phyloP scores from a whole-genome alignment of 2,329 filamentous ascomycete genomes.

The Akanthomyces lecanii region DNA sequence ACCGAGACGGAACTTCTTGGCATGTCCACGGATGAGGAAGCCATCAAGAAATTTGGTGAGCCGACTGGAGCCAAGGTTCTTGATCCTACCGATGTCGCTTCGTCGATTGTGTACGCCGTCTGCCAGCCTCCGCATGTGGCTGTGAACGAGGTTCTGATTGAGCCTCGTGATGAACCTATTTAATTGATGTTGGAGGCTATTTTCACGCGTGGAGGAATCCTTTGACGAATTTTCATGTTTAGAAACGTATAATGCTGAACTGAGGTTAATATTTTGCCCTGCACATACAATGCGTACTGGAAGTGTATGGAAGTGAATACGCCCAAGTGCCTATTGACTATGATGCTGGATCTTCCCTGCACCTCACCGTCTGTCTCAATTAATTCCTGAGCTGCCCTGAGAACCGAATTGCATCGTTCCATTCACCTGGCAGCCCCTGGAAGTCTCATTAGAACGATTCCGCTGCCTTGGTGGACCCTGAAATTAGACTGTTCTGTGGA shows the following conservation, averaged over 20 bases:
- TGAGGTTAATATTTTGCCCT: background rate
- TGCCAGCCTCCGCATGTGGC: slow-evolving; percentile 70
- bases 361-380: background rate
- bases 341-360: no score
- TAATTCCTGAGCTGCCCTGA: background rate
- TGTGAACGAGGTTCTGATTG: slow-evolving; percentile 76
- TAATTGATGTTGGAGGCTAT: slow-evolving; percentile 28
- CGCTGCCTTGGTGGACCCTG: slow-evolving; percentile 8
- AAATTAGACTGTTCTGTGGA: slow-evolving; percentile 12
- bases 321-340: no score
- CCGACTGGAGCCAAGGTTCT: slow-evolving; percentile 71
- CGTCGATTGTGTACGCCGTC: slow-evolving; percentile 69
- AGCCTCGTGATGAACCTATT: slow-evolving; percentile 72
- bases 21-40: slow-evolving; percentile 73
- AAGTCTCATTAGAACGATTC: slow-evolving; percentile 9
- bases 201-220: background rate
- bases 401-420: background rate
- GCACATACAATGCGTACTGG: background rate
- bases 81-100: slow-evolving; percentile 68
- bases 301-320: background rate
- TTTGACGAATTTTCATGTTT: background rate
- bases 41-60: slow-evolving; percentile 73
- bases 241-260: background rate
- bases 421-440: no score
- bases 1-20: slow-evolving; percentile 66